Percentiles rank a stretch among this genome's conserved stretches.
Conservation (phyloP, 371 early-diverging fungal species). For the Lichtheimia hyalospora region DNA sequence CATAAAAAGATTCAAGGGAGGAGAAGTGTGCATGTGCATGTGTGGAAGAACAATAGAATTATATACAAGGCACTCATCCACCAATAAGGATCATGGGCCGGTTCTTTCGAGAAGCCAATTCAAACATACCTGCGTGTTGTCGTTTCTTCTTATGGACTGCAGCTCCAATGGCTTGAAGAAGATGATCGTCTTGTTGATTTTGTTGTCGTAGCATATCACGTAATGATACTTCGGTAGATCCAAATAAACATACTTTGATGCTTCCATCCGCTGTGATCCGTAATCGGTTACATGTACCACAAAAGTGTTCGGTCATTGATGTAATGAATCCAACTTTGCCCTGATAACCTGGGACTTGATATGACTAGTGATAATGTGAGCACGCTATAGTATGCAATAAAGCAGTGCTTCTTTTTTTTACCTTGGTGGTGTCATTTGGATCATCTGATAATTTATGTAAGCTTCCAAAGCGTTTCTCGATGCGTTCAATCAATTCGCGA, state of each 20-base stretch:
- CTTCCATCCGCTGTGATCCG: conserved; percentile 94
- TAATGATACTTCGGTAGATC: conserved; percentile 84
- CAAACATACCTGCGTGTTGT: conserved; percentile 90
- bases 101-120: conserved; percentile 79
- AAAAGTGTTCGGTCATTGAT: conserved; percentile 95
- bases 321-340: conserved; percentile 94
- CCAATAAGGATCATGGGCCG: conserved; percentile 95
- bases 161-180: conserved; percentile 65
- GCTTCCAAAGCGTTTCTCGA: conserved; percentile 56
- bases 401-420: conserved; percentile 13
- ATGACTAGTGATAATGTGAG: conserved; percentile 23
- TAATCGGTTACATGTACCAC: conserved; percentile 89
- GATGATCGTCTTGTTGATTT: conserved; percentile 56
- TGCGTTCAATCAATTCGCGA: conserved; percentile 64
- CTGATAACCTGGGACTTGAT: conserved; percentile 72
- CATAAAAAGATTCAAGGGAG: background rate
- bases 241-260: conserved; percentile 92
- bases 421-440: conserved; percentile 87
- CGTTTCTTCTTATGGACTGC: conserved; percentile 88
- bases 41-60: background rate
- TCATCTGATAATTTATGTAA: conserved; percentile 71
- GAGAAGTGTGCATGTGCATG: background rate
- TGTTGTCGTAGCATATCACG: conserved; percentile 77
- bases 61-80: conserved; percentile 51
- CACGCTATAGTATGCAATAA: background rate